A percentile compares a stretch with the other conserved stretches of the same genome.
Evolutionary conservation across 352 stramenopile genomes (phyloP).

Genomic region (Globisporangium sylvaticum): DNA sequence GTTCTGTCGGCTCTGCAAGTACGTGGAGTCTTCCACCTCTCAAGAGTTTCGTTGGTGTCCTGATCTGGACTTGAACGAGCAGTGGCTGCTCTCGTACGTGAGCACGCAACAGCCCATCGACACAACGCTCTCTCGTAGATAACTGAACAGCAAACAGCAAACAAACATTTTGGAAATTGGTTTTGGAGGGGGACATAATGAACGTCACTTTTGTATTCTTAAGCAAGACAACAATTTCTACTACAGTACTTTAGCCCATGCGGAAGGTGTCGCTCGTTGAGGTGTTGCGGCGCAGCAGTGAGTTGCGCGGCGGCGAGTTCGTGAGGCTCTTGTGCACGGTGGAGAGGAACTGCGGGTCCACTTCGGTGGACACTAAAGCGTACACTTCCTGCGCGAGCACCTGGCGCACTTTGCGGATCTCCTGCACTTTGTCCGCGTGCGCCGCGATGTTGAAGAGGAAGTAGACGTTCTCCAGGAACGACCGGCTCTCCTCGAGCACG

Average conservation of each 20-base stretch:
- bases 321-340: slow-evolving; percentile 50
- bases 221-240: not conserved
- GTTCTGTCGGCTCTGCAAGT: slow-evolving; percentile 9
- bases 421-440: slow-evolving; percentile 51
- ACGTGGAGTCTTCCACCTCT: not conserved
- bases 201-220: not conserved
- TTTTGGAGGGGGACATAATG: not conserved
- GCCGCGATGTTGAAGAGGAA: slow-evolving; percentile 74
- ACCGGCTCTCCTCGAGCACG: slow-evolving; percentile 71
- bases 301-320: slow-evolving; percentile 29
- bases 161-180: not conserved
- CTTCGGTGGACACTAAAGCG: slow-evolving; percentile 43
- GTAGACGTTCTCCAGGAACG: slow-evolving; percentile 70
- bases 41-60: not conserved
- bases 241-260: not conserved
- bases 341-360: slow-evolving; percentile 54
- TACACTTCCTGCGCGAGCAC: slow-evolving; percentile 52
- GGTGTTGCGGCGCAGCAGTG: slow-evolving; percentile 29
- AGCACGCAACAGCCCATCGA: not conserved
- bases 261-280: slow-evolving; percentile 43
- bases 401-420: slow-evolving; percentile 50
- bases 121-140: not conserved
- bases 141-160: not conserved
- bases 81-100: slow-evolving; percentile 11
- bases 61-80: not conserved